Base-by-base conservation (phyloP, 1,284 basidiomycete species). In the Sanghuangporus sanghuang region DNA sequence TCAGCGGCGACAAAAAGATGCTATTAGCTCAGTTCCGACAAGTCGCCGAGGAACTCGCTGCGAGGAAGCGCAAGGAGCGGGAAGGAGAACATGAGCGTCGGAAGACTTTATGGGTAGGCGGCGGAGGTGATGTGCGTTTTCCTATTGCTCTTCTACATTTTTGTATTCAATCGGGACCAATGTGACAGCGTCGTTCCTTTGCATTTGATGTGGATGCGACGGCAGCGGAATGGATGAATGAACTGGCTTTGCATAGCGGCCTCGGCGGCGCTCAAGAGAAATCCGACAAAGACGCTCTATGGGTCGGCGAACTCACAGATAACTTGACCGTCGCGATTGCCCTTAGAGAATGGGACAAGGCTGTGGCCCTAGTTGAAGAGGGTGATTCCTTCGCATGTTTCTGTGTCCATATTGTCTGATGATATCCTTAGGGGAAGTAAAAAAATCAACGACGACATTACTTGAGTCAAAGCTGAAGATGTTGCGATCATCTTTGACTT, bases 271-370 rank as follows among this genome's bases (percentile, higher is more conserved):
- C 82, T 11, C 88, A 87, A 70, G 86, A 87, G 65, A 90, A 90
- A 71, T 78, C 82, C 0, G 90, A 93, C 69, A 83, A 85, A 61
- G 93, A 96, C 73, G 77, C 86, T 4, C 83, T 89, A 16, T 98
- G 92, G 87, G 85, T 94, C 21, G 88, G 90, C 61, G 94, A 97
- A 66, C 95, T 94, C 77, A 86, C 90, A 2, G 97, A 99, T 73
- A 89, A 96, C 55, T 77, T 98, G 8, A 92, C 93, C 0, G 95
- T 99, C 14, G 86, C 93, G 2, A 96, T 98, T 66, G 93, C 96
- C 1, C 79, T 95, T 57, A 83, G 93, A 57, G 87, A 94, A 69
- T 98, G 95, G 92, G 87, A 92, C 38, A 86, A 90, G 69, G 95
- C 95, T 0, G 90, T 93, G 11, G 78, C 78, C 11, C 79, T 97